phyloP scores from a whole-genome alignment of 2,329 filamentous ascomycete species.

The Scedosporium minutisporum region DNA sequence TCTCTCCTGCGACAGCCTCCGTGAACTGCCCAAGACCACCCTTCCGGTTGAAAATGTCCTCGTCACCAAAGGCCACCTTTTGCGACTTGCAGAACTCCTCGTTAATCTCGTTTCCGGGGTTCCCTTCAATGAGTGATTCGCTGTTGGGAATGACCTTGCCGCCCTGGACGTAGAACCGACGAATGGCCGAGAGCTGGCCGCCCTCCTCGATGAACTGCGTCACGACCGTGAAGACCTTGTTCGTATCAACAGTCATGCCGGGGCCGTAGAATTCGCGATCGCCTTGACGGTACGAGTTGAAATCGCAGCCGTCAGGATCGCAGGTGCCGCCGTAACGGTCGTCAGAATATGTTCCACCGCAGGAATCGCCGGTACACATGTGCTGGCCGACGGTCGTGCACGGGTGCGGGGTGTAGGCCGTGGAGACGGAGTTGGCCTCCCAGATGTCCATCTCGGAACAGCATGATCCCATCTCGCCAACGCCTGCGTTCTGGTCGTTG shows the following conservation, averaged over 20 bases:
- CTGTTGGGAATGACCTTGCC: constrained; percentile 48
- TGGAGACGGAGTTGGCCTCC: constrained; percentile 17
- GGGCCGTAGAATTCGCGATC: constrained; percentile 52
- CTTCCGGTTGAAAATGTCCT: constrained; percentile 39
- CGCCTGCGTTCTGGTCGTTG: constrained; percentile 45
- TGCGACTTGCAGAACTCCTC: constrained; percentile 47
- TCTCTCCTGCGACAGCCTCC: constrained; percentile 27
- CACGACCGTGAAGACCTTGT: constrained; percentile 51
- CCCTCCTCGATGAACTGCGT: constrained; percentile 49
- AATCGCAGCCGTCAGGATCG: constrained; percentile 62
- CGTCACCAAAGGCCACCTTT: constrained; percentile 47
- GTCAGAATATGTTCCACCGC: constrained; percentile 41
- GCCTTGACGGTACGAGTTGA: constrained; percentile 60
- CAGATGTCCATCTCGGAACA: constrained; percentile 54
- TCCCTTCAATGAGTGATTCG: constrained; percentile 27
- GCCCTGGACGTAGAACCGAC: constrained; percentile 56
- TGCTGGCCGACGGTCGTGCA: constrained; percentile 42
- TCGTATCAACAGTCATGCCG: constrained; percentile 47
- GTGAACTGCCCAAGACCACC: constrained; percentile 51
- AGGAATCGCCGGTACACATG: constrained; percentile 39
- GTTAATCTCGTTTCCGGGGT: constrained; percentile 41
- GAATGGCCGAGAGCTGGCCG: constrained; percentile 27
- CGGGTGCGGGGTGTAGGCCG: constrained; percentile 49
- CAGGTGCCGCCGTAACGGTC: constrained; percentile 53
- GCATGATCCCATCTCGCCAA: constrained; percentile 44